Evolutionary conservation across 78 protist genomes (phyloP), one percentile per base, ranked within the genome.

Genomic region (Pigoraptor vietnamica): DNA sequence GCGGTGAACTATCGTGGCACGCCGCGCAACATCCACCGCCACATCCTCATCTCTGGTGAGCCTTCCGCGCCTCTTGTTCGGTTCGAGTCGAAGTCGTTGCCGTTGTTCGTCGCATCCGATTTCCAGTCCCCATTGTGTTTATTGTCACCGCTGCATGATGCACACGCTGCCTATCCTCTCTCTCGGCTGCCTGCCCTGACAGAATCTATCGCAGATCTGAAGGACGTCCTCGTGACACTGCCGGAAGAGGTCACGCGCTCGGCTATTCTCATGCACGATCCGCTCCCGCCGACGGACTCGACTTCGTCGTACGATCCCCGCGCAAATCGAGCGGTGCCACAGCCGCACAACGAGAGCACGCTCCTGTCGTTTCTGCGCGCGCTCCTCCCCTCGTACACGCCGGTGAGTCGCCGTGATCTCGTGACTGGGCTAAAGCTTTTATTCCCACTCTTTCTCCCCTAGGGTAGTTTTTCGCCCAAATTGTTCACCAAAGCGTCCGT

Each of bases 301-400:
- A 81, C 86, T 2, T 2, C 36, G 35, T 32, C 24, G 86, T 81
- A 81, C 86, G 33, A 32, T 81, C 86, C 33, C n/a, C 33, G 36
- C n/a, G 36, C 33, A 2, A 32, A 2, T 23, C 36, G 36, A 32
- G 24, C n/a, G 35, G 36, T 29, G 35, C 36, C 9, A 19, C 86
- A 81, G 86, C 36, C n/a, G 35, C 9, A 2, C 9, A 32, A 81
- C 33, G 86, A 81, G n/a, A 23, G 14, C 36, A 29, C 86, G 2
- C 33, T 23, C 36, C n/a, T 23, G 21, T 32, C 33, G 21, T 32
- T 81, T 2, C 19, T 81, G 21, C 86, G 86, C 86, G 2, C 86
- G 86, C 86, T 81, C n/a, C 86, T 81, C 36, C 86, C 86, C n/a
- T 81, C 86, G 36, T 81, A 48, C 67, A 21, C 67, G 67, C 67